Evolutionary conservation across 2,329 filamentous ascomycete species (phyloP).

Genomic region (Talaromyces sp.): DNA sequence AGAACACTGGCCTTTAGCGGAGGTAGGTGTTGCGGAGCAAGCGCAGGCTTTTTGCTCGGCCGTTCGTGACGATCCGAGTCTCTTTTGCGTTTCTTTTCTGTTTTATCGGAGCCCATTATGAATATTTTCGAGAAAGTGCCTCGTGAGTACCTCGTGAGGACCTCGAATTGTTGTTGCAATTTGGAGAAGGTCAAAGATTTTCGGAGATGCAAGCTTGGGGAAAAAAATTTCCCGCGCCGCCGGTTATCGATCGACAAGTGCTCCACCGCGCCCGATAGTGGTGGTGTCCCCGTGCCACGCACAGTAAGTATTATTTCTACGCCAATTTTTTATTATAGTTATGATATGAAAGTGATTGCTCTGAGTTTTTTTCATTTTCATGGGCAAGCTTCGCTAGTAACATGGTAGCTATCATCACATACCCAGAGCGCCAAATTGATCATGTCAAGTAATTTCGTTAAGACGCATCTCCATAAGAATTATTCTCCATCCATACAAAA

Average conservation of each 20-base stretch:
- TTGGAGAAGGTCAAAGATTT: not conserved
- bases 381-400: slow-evolving; percentile 16
- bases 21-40: slow-evolving; percentile 31
- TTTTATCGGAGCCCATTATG: slow-evolving; percentile 12
- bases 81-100: slow-evolving; percentile 51
- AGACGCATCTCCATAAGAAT: slow-evolving; percentile 32
- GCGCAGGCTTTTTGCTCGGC: slow-evolving; percentile 47
- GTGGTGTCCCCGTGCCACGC: not conserved
- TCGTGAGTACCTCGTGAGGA: no score
- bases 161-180: no score
- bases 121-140: not conserved
- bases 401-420: slow-evolving; percentile 17
- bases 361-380: slow-evolving; percentile 12
- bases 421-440: slow-evolving; percentile 19
- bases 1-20: slow-evolving; percentile 43
- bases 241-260: not conserved
- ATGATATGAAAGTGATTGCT: not conserved
- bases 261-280: not conserved
- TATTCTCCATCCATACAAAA: slow-evolving; percentile 4
- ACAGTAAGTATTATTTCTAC: not conserved
- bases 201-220: not conserved
- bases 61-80: slow-evolving; percentile 39
- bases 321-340: no score
- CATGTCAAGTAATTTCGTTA: slow-evolving; percentile 27
- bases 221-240: slow-evolving; percentile 1